Base-by-base conservation (phyloP, 768 basidiomycete genomes). In the Auricularia sp. region DNA sequence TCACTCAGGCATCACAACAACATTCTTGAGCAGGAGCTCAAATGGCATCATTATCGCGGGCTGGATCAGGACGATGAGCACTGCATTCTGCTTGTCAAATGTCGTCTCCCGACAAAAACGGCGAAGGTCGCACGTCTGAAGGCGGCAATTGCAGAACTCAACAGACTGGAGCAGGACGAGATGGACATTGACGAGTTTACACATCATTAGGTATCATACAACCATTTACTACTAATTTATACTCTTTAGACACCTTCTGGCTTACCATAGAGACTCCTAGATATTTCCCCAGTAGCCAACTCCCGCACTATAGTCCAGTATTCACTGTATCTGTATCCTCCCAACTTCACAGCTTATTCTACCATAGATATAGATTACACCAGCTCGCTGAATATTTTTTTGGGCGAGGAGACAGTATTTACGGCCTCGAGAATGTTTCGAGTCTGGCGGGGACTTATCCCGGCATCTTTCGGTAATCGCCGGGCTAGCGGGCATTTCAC, bases 1-100 rank as follows among this genome's bases (percentile, higher is more conserved):
- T 73, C 36, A 61, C 73, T 29, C 21, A 33, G 11, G 29, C 24
- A 10, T 64, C 45, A 59, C 16, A 59, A 59, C 21, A 3, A 24
- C 29, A 14, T 59, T 6, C 56, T 59, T 24, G 56, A 59, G 56
- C 34, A 14, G 16, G 56, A 59, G 56, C 56, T 59, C 56, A 35
- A 59, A 34, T 59, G 56, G 56, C 56, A 59, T 24, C 24, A 35
- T n/a, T 59, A 33, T 24, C 56, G 56, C 16, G 56, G 56, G 13
- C 34, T 59, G 7, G 21, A 24, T 29, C 56, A 59, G 56, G 4
- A 7, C 24, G 29, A 59, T 7, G 10, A 36, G 34, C 16, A 13
- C 29, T 24, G 11, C 21, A 59, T 59, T 18, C 56, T 2, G 8
- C 13, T 36, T 2, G 34, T 24, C 56, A 59, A 59, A 18, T 4